phyloP scores from a whole-genome alignment of 2,329 filamentous ascomycete species.

The Fusarium chaquense region DNA sequence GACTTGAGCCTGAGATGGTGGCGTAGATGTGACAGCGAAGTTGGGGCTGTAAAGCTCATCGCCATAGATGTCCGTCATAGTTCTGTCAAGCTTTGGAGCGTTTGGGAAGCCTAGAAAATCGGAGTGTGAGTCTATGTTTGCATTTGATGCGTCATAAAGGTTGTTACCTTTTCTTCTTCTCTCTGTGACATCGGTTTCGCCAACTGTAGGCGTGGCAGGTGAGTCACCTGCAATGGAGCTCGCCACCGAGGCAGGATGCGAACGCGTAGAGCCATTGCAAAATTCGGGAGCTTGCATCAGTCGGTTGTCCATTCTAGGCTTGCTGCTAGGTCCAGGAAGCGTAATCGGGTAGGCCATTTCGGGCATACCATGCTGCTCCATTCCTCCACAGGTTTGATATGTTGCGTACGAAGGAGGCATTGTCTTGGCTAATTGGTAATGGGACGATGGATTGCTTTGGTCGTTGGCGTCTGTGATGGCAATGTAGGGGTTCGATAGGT shows the following conservation, averaged over 20 bases:
- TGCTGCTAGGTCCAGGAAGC: conserved; percentile 53
- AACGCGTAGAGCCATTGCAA: conserved; percentile 56
- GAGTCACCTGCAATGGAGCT: conserved; percentile 70
- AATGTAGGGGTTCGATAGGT: conserved; percentile 69
- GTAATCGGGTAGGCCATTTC: conserved; percentile 58
- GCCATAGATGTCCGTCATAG: conserved; percentile 85
- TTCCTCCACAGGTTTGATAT: conserved; percentile 53
- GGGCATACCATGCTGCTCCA: conserved; percentile 52
- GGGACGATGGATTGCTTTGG: conserved; percentile 52
- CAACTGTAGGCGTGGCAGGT: conserved; percentile 66
- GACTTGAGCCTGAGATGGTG: conserved; percentile 61
- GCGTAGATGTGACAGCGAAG: conserved; percentile 69
- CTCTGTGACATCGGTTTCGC: conserved; percentile 62
- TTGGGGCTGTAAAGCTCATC: conserved; percentile 87
- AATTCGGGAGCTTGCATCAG: conserved; percentile 62
- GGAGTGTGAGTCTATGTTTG: conserved; percentile 68
- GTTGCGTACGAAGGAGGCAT: conserved; percentile 58
- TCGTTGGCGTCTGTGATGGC: conserved; percentile 65
- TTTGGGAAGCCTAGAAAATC: conserved; percentile 62
- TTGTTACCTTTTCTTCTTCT: conserved; percentile 68
- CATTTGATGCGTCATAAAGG: neutral
- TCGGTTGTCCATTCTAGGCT: conserved; percentile 56
- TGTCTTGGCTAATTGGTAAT: conserved; percentile 62
- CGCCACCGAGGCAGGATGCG: conserved; percentile 68
- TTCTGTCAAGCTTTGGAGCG: conserved; percentile 83